phyloP scores from a whole-genome alignment of 2,329 filamentous ascomycete species.

The Fusarium brachygibbosum region DNA sequence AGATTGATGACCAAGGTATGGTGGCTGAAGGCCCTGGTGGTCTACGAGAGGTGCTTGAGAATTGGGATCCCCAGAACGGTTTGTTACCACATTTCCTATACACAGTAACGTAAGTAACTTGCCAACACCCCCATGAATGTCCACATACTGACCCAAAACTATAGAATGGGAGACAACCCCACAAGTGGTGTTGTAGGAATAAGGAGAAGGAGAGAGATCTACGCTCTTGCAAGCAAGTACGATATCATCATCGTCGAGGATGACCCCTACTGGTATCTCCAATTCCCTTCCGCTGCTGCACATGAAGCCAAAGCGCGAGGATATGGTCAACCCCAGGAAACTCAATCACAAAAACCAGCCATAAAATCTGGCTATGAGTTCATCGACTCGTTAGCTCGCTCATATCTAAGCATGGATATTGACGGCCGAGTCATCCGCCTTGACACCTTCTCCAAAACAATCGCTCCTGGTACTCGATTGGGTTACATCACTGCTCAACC shows the following conservation, averaged over 20 bases:
- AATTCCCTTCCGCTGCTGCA: constrained; percentile 79
- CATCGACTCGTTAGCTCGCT: constrained; percentile 85
- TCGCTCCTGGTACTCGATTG: constrained; percentile 88
- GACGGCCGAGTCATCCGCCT: constrained; percentile 90
- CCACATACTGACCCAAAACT: not conserved
- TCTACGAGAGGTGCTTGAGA: constrained; percentile 81
- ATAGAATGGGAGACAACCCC: constrained; percentile 80
- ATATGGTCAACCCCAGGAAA: constrained; percentile 49
- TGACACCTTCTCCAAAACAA: constrained; percentile 94
- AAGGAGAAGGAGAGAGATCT: constrained; percentile 81
- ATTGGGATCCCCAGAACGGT: constrained; percentile 83
- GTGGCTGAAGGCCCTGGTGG: constrained; percentile 78
- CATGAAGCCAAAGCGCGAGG: constrained; percentile 65
- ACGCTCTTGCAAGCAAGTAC: constrained; percentile 83
- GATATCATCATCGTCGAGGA: constrained; percentile 94
- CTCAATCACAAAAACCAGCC: constrained; percentile 51
- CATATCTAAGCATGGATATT: constrained; percentile 83
- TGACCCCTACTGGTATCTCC: constrained; percentile 95
- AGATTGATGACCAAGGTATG: constrained; percentile 86
- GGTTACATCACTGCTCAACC: constrained; percentile 94
- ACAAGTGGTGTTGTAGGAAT: constrained; percentile 82
- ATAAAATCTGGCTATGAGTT: constrained; percentile 77
- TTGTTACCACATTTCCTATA: constrained; percentile 88
- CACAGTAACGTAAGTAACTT: constrained; percentile 80
- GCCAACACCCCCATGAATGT: not conserved